phyloP scores from a whole-genome alignment of 2,329 filamentous ascomycete species.

The Amesomyces nigricolor region DNA sequence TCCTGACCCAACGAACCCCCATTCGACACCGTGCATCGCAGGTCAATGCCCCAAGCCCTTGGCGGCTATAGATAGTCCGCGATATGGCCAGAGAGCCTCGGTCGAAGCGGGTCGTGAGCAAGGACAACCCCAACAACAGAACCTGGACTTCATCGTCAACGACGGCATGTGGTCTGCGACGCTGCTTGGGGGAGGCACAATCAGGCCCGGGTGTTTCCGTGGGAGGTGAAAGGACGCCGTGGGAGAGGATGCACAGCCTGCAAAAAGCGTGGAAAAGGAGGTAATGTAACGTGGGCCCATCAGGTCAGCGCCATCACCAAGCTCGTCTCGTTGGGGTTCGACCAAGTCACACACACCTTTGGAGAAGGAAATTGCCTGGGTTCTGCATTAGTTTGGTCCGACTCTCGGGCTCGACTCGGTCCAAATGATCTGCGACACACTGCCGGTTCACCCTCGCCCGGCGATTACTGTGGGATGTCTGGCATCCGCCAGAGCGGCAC shows the following conservation, averaged over 20 bases:
- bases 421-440: background rate
- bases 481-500: background rate
- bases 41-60: conserved; percentile 1
- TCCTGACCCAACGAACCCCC: background rate
- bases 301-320: background rate
- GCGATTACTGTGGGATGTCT: background rate
- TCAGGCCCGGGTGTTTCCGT: too few relatives aligned
- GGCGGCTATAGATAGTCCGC: conserved; percentile 3
- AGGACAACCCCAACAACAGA: background rate
- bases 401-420: background rate
- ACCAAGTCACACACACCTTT: background rate
- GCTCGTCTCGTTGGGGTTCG: background rate
- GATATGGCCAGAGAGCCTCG: conserved; percentile 6
- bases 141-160: background rate
- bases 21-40: conserved; percentile 1
- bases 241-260: too few relatives aligned
- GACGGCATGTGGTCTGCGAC: background rate
- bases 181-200: background rate
- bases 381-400: background rate
- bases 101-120: background rate
- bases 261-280: background rate
- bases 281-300: background rate
- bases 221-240: too few relatives aligned
- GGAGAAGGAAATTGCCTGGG: background rate
- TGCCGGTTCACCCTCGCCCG: background rate